These are phyloP conservation scores for Yamagishiella unicocca DNA, from an alignment of 139 green algal genomes.

Conservation along the genomic window DNA sequence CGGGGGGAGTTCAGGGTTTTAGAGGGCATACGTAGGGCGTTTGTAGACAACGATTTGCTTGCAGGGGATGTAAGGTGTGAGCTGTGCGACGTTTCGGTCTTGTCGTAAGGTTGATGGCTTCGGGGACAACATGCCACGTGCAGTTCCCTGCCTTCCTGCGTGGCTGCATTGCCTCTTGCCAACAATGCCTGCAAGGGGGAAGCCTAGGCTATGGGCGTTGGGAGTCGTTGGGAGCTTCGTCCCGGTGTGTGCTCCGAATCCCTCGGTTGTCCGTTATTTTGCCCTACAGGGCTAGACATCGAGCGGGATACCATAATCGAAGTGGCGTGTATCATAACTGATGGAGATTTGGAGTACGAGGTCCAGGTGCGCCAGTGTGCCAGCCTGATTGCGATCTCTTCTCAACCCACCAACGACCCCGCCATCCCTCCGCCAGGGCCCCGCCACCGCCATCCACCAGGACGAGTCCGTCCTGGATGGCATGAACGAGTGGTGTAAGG, in stretches of 20 bases:
- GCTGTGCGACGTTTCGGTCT: too few relatives aligned
- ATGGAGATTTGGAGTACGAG: constrained; percentile 74
- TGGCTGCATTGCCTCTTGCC: too few relatives aligned
- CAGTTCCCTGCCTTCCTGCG: too few relatives aligned
- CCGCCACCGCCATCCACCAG: constrained; percentile 90
- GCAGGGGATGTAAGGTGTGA: too few relatives aligned
- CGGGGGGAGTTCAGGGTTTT: neutral
- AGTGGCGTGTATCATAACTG: constrained; percentile 91
- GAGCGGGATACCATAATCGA: constrained; percentile 91
- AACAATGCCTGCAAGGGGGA: too few relatives aligned
- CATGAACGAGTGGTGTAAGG: constrained; percentile 96
- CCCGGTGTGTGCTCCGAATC: too few relatives aligned
- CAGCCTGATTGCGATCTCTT: neutral
- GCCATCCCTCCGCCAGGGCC: constrained; percentile 72
- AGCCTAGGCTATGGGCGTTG: too few relatives aligned
- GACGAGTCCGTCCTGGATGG: constrained; percentile 80
- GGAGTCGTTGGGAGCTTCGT: too few relatives aligned
- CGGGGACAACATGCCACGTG: too few relatives aligned
- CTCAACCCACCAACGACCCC: neutral
- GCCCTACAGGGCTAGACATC: constrained; percentile 87
- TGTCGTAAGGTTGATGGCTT: too few relatives aligned
- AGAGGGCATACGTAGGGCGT: neutral
- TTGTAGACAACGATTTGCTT: too few relatives aligned
- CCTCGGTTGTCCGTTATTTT: too few relatives aligned
- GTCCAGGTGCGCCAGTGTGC: constrained; percentile 34